A percentile compares a stretch with the other conserved stretches of the same genome.
Conservation (phyloP, 169 alveolate species). For the Amoebophrya sp. region DNA sequence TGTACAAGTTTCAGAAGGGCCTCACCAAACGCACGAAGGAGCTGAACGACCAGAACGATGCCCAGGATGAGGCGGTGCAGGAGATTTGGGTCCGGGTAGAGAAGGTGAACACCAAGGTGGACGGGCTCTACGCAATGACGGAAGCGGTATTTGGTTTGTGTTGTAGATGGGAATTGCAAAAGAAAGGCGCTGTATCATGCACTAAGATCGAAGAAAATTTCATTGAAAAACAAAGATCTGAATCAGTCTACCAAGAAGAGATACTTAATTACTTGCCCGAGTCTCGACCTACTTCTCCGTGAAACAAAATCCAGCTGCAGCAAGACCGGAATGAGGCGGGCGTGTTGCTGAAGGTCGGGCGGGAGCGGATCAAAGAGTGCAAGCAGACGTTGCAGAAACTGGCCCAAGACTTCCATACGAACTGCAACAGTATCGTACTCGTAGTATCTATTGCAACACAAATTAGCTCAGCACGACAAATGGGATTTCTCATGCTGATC, state of each 20-base stretch:
- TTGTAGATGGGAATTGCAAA: too few relatives aligned
- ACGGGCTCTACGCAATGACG: background rate
- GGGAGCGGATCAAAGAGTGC: conserved; percentile 10
- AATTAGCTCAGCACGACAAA: too few relatives aligned
- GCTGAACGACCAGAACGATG: conserved; percentile 17
- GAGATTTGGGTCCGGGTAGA: background rate
- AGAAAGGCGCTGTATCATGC: too few relatives aligned
- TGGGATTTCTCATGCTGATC: too few relatives aligned
- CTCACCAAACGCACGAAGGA: background rate
- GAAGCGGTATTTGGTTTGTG: background rate
- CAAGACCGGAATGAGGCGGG: background rate
- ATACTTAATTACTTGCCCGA: too few relatives aligned
- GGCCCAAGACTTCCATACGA: background rate
- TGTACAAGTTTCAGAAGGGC: conserved; percentile 19
- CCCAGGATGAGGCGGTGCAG: background rate
- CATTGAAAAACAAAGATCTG: too few relatives aligned
- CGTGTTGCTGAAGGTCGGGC: conserved; percentile 9
- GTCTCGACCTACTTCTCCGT: too few relatives aligned
- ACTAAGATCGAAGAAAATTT: too few relatives aligned
- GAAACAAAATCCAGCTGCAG: background rate
- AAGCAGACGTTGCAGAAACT: background rate
- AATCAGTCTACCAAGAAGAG: too few relatives aligned
- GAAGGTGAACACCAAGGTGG: background rate
- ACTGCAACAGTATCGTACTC: too few relatives aligned
- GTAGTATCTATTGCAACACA: too few relatives aligned